phyloP scores from a whole-genome alignment of 2,329 filamentous ascomycete species.

The Salinomyces thailandicus region DNA sequence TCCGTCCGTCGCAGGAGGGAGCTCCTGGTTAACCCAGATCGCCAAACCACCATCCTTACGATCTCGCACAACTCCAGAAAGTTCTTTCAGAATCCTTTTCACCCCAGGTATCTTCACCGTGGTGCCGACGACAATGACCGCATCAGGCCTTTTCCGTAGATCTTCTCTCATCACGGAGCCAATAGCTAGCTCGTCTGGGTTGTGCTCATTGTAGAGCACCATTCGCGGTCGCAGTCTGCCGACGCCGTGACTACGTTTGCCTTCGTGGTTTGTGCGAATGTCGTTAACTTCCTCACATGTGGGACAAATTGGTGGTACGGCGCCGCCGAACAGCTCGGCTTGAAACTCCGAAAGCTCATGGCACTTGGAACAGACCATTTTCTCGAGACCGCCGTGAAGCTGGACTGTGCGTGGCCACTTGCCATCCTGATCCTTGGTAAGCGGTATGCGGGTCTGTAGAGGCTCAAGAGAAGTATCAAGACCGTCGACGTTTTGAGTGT shows the following conservation, averaged over 20 bases:
- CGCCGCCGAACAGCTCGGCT: conserved; percentile 65
- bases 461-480: conserved; percentile 79
- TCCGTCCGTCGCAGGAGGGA: conserved; percentile 70
- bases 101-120: conserved; percentile 93
- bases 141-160: conserved; percentile 74
- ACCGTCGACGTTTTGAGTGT: conserved; percentile 94
- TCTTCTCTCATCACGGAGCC: conserved; percentile 82
- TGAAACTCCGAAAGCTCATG: conserved; percentile 66
- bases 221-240: conserved; percentile 83
- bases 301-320: conserved; percentile 65
- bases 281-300: conserved; percentile 65
- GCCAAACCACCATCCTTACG: conserved; percentile 69
- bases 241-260: conserved; percentile 87
- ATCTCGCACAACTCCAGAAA: conserved; percentile 77
- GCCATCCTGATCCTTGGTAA: conserved; percentile 58
- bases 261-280: conserved; percentile 62
- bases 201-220: conserved; percentile 94
- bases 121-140: conserved; percentile 88
- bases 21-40: conserved; percentile 88
- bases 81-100: conserved; percentile 75
- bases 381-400: conserved; percentile 82
- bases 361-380: conserved; percentile 97
- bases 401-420: conserved; percentile 93
- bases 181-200: conserved; percentile 93
- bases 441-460: conserved; percentile 67